Evolutionary conservation across 371 early-diverging fungal genomes (phyloP), one percentile per base, ranked within the genome.

Genomic region (Umbelopsis sp.): DNA sequence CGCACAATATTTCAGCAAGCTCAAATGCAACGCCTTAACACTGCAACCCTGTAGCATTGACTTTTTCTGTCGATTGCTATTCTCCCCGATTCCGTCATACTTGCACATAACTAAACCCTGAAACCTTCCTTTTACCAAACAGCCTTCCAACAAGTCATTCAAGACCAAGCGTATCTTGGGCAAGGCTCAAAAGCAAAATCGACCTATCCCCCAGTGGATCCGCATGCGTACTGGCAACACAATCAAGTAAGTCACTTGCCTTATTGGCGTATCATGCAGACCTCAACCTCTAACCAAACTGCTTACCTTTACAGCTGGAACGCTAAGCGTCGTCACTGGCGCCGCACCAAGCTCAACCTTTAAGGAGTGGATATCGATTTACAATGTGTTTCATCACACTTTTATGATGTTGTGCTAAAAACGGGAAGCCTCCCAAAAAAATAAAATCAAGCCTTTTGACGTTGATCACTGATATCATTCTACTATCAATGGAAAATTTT

Each of bases 101-200:
- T 18, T 37, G 22, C 12, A 25, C 22, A 9, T 7, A 65, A 48
- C 25, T 20, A 18, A 29, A 37, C 7, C 18, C 18, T 41, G 29
- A 18, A 46, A 24, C 22, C 65, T 65, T 12, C n/a, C n/a, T 48
- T 10, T 18, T 8, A 46, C 45, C 24, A 35, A 72, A 50, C 89
- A 94, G 94, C 94, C 95, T 83, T 92, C 94, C 76, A 88, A 93
- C 86, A 99, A 99, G 93, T 87, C 95, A 73, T 97, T 96, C 94
- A 87, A 87, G 75, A 90, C 92, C 89, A 99, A 99, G 96, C 94
- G 95, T 83, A 93, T 91, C 77, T 92, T 99, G 80, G 99, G 95
- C 85, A 99, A 97, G 95, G 96, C 96, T 91, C 84, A 86, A 84
- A 96, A 96, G 92, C 98, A 99, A 89, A 97, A 98, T 93, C 93